Base-by-base conservation (phyloP, 108 stramenopile genomes). In the Bacterosira constricta region DNA sequence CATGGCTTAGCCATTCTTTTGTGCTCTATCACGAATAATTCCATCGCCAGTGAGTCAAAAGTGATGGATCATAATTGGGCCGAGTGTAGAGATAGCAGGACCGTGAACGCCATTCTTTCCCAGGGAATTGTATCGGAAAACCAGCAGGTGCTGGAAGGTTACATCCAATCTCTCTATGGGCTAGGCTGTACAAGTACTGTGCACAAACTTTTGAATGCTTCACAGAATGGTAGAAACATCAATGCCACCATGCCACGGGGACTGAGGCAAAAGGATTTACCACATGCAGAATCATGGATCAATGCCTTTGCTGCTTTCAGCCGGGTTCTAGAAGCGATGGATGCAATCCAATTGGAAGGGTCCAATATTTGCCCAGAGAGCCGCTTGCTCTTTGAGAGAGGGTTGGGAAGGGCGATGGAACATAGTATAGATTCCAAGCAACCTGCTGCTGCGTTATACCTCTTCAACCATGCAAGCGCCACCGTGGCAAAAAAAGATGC, bases 1-100 rank as follows among this genome's bases (percentile, higher is more conserved):
- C 88, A 80, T 67, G 90, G 88, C 8, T 65, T 86, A 13, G 70
- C 86, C 5, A 58, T 89, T 20, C 66, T 90, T n/a, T 51, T 81
- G 36, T 60, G 63, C 45, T 42, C 83, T 37, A 60, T 82, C 41
- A 26, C 15, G 30, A 69, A 64, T 58, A 46, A 67, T 35, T 32
- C 39, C 47, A 52, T 34, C 13, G 30, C 38, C 26, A 52, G 75
- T 32, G 13, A 47, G 36, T 17, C 34, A 23, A 63, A 23, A 37
- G 38, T 17, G 52, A 64, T 25, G n/a, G 41, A 29, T 11, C 41
- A 49, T 41, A 30, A 38, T 46, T 21, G 3, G 47, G 34, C 34
- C 55, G 21, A n/a, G 12, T 37, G 37, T 15, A 61, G 21, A 1
- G 36, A 68, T 61, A 42, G 63, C 17, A 47, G 41, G 0, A 29